Percentiles rank a stretch among this genome's conserved stretches.
phyloP scores from a whole-genome alignment of 306 rosid species.

The Geum urbanum region DNA sequence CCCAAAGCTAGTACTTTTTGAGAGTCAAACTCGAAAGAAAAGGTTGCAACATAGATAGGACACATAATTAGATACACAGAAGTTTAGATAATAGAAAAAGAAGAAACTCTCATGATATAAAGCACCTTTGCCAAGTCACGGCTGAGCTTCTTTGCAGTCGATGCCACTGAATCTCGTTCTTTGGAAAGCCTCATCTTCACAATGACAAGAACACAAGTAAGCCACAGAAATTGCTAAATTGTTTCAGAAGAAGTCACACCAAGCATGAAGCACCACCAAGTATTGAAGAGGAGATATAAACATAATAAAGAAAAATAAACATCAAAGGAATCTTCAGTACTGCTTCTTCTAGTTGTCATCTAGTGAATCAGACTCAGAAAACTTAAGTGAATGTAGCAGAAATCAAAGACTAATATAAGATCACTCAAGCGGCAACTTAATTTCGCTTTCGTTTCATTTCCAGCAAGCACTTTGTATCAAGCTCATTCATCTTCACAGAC shows the following conservation, averaged over 20 bases:
- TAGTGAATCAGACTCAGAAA: background rate
- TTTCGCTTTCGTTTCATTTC: background rate
- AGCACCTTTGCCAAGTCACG: conserved; percentile 83
- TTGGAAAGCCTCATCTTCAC: conserved; percentile 57
- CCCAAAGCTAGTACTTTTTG: background rate
- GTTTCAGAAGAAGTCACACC: conserved; percentile 11
- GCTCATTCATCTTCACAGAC: background rate
- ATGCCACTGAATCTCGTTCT: conserved; percentile 71
- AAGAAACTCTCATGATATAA: background rate
- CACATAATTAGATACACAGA: background rate
- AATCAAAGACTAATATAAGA: background rate
- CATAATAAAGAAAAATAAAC: background rate
- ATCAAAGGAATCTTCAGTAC: background rate
- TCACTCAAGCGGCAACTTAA: too few species aligned
- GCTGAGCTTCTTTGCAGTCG: conserved; percentile 67
- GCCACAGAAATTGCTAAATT: conserved; percentile 3
- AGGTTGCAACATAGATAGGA: background rate
- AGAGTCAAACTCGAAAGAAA: background rate
- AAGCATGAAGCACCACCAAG: background rate
- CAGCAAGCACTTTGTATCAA: background rate
- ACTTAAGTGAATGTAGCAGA: background rate
- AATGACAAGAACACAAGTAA: conserved; percentile 11
- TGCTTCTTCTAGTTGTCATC: background rate
- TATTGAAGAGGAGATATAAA: background rate
- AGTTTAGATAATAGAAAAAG: background rate